Evolutionary conservation across 768 basidiomycete genomes (phyloP).

Genomic region (Pisolithus sp.): DNA sequence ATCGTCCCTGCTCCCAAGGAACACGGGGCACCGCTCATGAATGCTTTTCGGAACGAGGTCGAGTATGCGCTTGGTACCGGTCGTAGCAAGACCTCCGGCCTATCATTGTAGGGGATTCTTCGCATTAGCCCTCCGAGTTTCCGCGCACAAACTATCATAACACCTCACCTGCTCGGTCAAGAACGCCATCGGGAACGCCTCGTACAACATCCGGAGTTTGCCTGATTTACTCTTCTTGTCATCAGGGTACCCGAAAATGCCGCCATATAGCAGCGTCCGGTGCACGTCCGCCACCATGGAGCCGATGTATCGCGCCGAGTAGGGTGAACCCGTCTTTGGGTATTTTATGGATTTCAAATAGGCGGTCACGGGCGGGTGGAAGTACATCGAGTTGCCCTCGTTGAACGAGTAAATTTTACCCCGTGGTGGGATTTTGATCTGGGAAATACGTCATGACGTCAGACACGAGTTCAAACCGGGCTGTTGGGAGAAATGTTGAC

Average conservation of each 20-base stretch:
- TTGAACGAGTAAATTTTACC: constrained; percentile 99
- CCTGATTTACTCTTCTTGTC: constrained; percentile 98
- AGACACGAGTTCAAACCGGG: constrained; percentile 4
- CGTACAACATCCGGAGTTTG: constrained; percentile 91
- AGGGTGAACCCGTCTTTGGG: constrained; percentile 70
- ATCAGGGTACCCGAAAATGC: constrained; percentile 96
- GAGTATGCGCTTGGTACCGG: constrained; percentile 87
- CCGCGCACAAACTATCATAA: neutral
- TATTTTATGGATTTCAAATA: constrained; percentile 92
- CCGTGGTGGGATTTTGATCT: constrained; percentile 89
- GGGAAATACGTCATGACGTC: constrained; percentile 3
- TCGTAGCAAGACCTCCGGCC: constrained; percentile 96
- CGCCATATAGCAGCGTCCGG: constrained; percentile 92
- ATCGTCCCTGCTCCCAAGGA: constrained; percentile 90
- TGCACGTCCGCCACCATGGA: constrained; percentile 99
- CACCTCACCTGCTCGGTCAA: constrained; percentile 78
- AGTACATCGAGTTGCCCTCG: constrained; percentile 96
- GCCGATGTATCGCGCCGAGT: constrained; percentile 91
- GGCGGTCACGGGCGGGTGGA: constrained; percentile 70
- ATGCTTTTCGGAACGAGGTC: constrained; percentile 84
- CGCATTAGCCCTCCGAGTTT: neutral
- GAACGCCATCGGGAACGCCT: constrained; percentile 98
- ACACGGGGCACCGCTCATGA: constrained; percentile 90
- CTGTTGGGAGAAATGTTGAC: constrained; percentile 15
- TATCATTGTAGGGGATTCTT: constrained; percentile 23